Evolutionary conservation across 2,329 filamentous ascomycete genomes (phyloP).

Genomic region (Tolypocladium sp.): DNA sequence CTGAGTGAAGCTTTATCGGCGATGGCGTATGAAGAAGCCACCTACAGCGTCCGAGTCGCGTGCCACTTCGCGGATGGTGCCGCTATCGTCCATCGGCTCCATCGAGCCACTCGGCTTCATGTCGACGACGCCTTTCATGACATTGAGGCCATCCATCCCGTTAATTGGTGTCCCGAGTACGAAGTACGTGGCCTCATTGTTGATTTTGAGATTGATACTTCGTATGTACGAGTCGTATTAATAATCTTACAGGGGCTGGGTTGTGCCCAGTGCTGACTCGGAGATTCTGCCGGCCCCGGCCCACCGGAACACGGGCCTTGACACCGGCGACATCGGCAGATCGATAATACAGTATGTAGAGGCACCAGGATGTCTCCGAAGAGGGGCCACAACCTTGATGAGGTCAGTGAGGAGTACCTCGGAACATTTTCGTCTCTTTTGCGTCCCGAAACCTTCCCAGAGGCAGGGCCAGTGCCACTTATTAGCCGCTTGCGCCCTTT

Average conservation of each 20-base stretch:
- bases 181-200: not conserved
- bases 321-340: not conserved
- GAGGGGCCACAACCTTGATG: not conserved
- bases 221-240: not conserved
- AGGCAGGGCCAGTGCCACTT: too few species aligned
- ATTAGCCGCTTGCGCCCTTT: not conserved
- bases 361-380: not conserved
- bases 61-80: not conserved
- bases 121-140: not conserved
- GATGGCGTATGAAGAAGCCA: not conserved
- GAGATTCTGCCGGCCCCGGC: not conserved
- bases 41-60: not conserved
- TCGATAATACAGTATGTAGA: too few species aligned
- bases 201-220: not conserved
- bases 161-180: not conserved
- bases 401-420: too few species aligned
- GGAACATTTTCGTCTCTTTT: too few species aligned
- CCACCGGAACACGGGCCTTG: not conserved
- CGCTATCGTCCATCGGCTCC: not conserved
- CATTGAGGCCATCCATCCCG: not conserved
- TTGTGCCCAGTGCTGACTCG: not conserved
- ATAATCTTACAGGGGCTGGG: not conserved
- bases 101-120: not conserved
- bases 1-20: not conserved
- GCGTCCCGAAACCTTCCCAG: too few species aligned